Evolutionary conservation across 495 filamentous ascomycete species (phyloP).

Genomic region (Neurospora sp.): DNA sequence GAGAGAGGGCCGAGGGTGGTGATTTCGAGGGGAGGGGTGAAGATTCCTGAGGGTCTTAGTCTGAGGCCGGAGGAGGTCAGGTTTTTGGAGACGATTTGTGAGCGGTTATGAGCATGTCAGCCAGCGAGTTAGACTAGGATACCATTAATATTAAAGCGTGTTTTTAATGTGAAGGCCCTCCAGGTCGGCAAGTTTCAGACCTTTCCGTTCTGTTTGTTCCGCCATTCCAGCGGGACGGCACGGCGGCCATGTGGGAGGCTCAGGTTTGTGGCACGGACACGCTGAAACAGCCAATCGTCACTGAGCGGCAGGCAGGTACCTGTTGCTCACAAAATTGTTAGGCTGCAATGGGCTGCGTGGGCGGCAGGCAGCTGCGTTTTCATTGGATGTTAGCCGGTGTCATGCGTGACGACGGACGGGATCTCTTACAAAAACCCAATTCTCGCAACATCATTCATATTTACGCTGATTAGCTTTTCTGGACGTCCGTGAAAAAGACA

Average conservation of each 20-base stretch:
- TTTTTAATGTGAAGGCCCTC: neutral
- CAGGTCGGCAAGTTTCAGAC: neutral
- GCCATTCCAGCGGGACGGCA: neutral
- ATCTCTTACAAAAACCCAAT: neutral
- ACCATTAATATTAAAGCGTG: neutral
- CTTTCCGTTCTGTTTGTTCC: neutral
- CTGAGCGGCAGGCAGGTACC: neutral
- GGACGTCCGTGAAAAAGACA: neutral
- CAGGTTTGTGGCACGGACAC: neutral
- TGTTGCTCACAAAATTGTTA: neutral
- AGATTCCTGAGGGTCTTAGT: constrained; percentile 10
- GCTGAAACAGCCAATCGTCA: neutral
- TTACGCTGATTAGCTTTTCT: too few relatives aligned
- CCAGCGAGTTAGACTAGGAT: neutral
- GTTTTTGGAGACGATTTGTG: constrained; percentile 9
- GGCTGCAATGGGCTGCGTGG: neutral
- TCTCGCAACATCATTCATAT: too few relatives aligned
- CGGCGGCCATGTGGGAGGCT: neutral
- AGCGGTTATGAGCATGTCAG: constrained; percentile 3
- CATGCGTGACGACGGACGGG: neutral
- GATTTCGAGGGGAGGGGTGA: constrained; percentile 5
- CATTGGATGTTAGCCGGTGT: neutral
- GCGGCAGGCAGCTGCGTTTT: neutral
- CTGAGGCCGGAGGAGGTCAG: constrained; percentile 11
- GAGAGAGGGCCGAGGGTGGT: constrained; percentile 1